Base-by-base conservation (phyloP, 176 grass and related monocot genomes). In the Saccharum officinarum region DNA sequence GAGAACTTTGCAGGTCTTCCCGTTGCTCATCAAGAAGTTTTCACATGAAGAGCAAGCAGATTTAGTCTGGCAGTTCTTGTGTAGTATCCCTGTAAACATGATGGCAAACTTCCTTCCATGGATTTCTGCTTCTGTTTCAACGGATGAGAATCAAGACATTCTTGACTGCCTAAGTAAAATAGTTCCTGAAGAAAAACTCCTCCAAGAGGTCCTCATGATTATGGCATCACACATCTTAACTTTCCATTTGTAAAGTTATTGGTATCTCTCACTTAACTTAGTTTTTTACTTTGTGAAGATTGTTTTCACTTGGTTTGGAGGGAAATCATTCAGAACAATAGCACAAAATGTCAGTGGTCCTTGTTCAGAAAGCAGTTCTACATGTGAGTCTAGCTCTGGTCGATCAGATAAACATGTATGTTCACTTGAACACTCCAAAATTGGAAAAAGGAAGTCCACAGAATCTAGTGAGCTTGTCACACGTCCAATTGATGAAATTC, bases 11-110 rank as follows among this genome's bases (percentile, higher is more conserved):
- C 87, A 97, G 95, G 91, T 97, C 31, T 95, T 95, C 60, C 95
- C 92, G 0, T 69, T 97, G 80, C 89, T 97, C 31, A 86, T 91
- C 28, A 92, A 91, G 26, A 97, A 95, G 59, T 97, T 93, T 82
- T 95, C 92, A 50, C 76, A 95, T 3, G 73, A 95, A 85, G 95
- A 97, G 76, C 95, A 97, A 59, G 92, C 95, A 71, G 82, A 93
- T 90, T 82, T 97, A 79, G 92, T 95, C 39, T 97, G 95, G 95
- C 88, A 97, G 82, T 97, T 97, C 44, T 86, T 97, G 41, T 97
- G 95, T 69, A 95, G 72, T 30, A 95, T 97, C 67, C 95, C 95
- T 63, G 67, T 97, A 22, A 93, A 88, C 17, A 95, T 93, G 91
- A 97, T 97, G 92, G 37, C 82, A 79, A 91, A 95, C 16, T 95